Conservation (phyloP, 1,284 basidiomycete genomes). For the Serendipita sp. region DNA sequence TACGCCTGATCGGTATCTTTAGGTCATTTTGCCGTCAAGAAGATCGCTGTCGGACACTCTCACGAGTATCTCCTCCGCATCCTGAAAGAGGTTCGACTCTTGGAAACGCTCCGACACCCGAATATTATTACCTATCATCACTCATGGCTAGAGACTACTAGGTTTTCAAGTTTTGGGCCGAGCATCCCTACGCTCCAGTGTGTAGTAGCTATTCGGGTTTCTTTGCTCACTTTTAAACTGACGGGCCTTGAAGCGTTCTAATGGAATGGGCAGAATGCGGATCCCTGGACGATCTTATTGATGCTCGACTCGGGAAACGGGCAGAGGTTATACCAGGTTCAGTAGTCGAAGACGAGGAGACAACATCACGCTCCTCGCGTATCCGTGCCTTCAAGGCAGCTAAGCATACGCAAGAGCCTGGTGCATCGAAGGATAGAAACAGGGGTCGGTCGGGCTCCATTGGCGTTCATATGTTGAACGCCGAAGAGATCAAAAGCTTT, state of each 20-base stretch:
- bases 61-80: slow-evolving; percentile 71
- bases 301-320: slow-evolving; percentile 44
- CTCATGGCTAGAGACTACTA: slow-evolving; percentile 77
- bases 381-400: slow-evolving; percentile 62
- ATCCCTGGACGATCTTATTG: slow-evolving; percentile 69
- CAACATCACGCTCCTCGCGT: slow-evolving; percentile 48
- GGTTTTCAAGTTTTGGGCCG: slow-evolving; percentile 76
- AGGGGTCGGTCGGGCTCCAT: slow-evolving; percentile 23
- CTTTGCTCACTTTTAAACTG: slow-evolving; percentile 16
- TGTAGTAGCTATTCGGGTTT: slow-evolving; percentile 12
- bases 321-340: slow-evolving; percentile 18
- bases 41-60: slow-evolving; percentile 84
- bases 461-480: slow-evolving; percentile 65
- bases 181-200: slow-evolving; percentile 71
- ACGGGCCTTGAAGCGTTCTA: slow-evolving; percentile 40
- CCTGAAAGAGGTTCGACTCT: slow-evolving; percentile 64
- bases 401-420: slow-evolving; percentile 36
- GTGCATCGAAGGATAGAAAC: slow-evolving; percentile 14
- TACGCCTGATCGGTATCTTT: neutral
- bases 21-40: slow-evolving; percentile 86
- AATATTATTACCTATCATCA: slow-evolving; percentile 94
- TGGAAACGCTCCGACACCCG: slow-evolving; percentile 77
- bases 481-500: slow-evolving; percentile 63
- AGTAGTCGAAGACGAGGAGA: slow-evolving; percentile 19
- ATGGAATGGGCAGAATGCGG: slow-evolving; percentile 93